A percentile compares a stretch with the other conserved stretches of the same genome.
phyloP scores from a whole-genome alignment of 768 basidiomycete genomes.

The Daedaleopsis sinensis region DNA sequence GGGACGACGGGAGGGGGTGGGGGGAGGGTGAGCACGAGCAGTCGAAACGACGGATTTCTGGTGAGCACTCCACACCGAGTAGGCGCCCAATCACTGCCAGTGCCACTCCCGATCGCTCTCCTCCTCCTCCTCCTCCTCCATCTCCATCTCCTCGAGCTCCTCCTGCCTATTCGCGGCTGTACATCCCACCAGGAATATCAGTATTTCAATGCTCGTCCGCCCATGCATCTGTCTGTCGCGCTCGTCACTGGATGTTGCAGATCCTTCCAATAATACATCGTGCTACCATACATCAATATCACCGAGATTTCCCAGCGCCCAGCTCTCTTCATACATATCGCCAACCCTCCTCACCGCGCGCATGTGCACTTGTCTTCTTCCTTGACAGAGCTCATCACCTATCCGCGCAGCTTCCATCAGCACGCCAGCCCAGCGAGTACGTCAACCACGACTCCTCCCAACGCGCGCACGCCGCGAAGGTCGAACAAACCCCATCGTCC shows the following conservation, averaged over 20 bases:
- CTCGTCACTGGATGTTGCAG: background rate
- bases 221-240: background rate
- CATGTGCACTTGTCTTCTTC: conserved; percentile 54
- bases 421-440: conserved; percentile 26
- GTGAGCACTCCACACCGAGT: conserved; percentile 12
- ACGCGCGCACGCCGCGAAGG: conserved; percentile 7
- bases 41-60: conserved; percentile 13
- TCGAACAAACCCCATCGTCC: background rate
- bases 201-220: too few species aligned
- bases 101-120: background rate
- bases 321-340: background rate
- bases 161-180: background rate
- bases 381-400: conserved; percentile 54
- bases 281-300: conserved; percentile 12
- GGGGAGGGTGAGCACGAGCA: conserved; percentile 8
- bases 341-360: conserved; percentile 27
- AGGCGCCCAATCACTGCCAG: conserved; percentile 18
- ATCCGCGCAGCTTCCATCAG: conserved; percentile 11
- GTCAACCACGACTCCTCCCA: conserved; percentile 26
- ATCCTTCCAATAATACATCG: conserved; percentile 13
- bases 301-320: conserved; percentile 22
- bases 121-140: too few species aligned
- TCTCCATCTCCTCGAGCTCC: too few species aligned
- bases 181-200: background rate
- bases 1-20: conserved; percentile 4